phyloP scores from a whole-genome alignment of 257 asterid species.

The Datura wrightii region DNA sequence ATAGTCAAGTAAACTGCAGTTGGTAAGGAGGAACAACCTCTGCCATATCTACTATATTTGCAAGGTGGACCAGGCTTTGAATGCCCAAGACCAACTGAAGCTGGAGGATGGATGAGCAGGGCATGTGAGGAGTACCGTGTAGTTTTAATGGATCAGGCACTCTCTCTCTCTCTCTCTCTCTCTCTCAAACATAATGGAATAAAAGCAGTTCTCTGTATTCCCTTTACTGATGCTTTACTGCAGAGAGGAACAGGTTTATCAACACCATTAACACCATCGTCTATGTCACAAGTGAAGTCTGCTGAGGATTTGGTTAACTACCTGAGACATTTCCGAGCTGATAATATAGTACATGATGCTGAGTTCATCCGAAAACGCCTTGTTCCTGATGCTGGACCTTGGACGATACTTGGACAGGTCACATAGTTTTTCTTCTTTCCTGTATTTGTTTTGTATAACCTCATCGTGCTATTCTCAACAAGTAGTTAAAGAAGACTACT shows the following conservation, averaged over 20 bases:
- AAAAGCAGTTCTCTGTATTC: slow-evolving; percentile 9
- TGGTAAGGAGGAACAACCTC: slow-evolving; percentile 86
- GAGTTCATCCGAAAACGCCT: slow-evolving; percentile 80
- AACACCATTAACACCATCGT: slow-evolving; percentile 77
- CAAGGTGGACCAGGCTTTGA: slow-evolving; percentile 99
- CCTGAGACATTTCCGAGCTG: slow-evolving; percentile 87
- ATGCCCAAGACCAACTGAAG: slow-evolving; percentile 81
- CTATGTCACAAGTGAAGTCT: slow-evolving; percentile 79
- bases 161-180: slow-evolving; percentile 33
- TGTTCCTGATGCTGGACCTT: slow-evolving; percentile 77
- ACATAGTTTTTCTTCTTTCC: slow-evolving; percentile 25
- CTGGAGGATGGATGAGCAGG: slow-evolving; percentile 91
- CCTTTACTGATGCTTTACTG: slow-evolving; percentile 44
- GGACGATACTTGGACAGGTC: slow-evolving; percentile 98
- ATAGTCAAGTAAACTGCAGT: slow-evolving; percentile 53
- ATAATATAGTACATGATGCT: slow-evolving; percentile 87
- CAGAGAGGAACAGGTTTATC: slow-evolving; percentile 99
- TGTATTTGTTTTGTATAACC: neutral
- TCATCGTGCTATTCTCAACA: neutral
- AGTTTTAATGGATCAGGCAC: slow-evolving; percentile 94
- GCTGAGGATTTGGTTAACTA: slow-evolving; percentile 69
- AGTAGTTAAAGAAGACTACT: neutral
- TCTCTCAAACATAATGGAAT: neutral
- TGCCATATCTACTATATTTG: slow-evolving; percentile 79
- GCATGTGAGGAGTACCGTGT: slow-evolving; percentile 92